These are phyloP conservation scores for Phytophthora brassicae DNA, from an alignment of 352 stramenopile genomes.

Conservation along the genomic window DNA sequence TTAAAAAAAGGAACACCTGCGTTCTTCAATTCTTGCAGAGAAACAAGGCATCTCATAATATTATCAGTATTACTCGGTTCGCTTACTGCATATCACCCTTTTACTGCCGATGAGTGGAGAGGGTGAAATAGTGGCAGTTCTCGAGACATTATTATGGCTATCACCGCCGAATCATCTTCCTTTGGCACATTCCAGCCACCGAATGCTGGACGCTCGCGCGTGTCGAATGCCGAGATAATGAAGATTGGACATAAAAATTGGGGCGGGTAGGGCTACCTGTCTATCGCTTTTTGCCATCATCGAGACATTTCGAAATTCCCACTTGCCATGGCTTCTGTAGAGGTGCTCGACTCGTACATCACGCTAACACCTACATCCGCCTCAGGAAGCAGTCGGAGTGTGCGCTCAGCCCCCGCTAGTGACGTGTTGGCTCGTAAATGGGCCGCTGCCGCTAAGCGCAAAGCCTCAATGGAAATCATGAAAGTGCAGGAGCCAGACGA, in stretches of 20 bases:
- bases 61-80: too few species aligned
- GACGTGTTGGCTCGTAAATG: constrained; percentile 50
- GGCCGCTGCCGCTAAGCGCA: constrained; percentile 40
- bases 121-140: too few species aligned
- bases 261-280: neutral
- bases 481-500: constrained; percentile 34
- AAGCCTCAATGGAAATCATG: constrained; percentile 30
- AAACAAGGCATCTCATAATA: too few species aligned
- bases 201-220: constrained; percentile 1
- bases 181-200: neutral
- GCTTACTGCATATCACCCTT: too few species aligned
- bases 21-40: too few species aligned
- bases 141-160: too few species aligned
- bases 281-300: constrained; percentile 8
- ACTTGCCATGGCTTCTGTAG: constrained; percentile 19
- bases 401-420: constrained; percentile 29
- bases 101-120: too few species aligned
- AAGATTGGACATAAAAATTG: too few species aligned
- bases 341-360: constrained; percentile 48
- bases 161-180: too few species aligned
- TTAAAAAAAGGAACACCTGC: too few species aligned
- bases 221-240: too few species aligned
- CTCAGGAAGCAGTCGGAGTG: constrained; percentile 10
- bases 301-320: constrained; percentile 22
- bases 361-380: constrained; percentile 51